Evolutionary conservation across 2,329 filamentous ascomycete genomes (phyloP), one percentile per base, ranked within the genome.

Genomic region (Gnomoniopsis smithogilvyi): DNA sequence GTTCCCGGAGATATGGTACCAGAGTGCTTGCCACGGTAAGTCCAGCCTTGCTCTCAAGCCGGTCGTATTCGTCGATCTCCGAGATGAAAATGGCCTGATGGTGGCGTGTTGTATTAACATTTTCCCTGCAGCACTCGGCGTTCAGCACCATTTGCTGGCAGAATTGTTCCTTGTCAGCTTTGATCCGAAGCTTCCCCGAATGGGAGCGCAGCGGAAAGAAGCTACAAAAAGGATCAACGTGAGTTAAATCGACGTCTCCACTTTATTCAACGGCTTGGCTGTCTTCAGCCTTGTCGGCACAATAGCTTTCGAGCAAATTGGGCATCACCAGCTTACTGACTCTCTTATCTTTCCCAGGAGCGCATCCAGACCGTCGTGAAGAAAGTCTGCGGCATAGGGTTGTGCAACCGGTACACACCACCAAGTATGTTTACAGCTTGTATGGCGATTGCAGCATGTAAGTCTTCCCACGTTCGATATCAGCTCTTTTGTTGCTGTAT

Each of bases 141-240:
- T 84, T 17, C 84, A 85, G 55, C 84, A 87, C 67, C 79, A 84
- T 64, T 79, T 85, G 58, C 74, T 88, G 2, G 81, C 83, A 0
- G 75, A 78, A 45, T 78, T 87, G 6, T 77, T 88, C 34, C 74
- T 88, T 1, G 72, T 78, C 19, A 80, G 80, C 22, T 83, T 84
- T 62, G 79, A 86, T 64, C 83, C 82, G 0, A 78, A 72, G 8
- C 72, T 81, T 2, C 82, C 82, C 0, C 74, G 75, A 46, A 70
- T 85, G 1, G 83, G 81, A 62, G 69, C 45, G 64, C 76, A 62
- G 62, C 70, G 63, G 57, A 71, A 68, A 60, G 71, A 68, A 58
- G 76, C 75, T 15, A 67, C 77, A 19, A 68, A 69, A 49, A 64
- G 65, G 22, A 75, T 77, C 66, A 75, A 79, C 60, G 73, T 76